Evolutionary conservation across 352 stramenopile genomes (phyloP).

Genomic region (Pythium scleroteichum): DNA sequence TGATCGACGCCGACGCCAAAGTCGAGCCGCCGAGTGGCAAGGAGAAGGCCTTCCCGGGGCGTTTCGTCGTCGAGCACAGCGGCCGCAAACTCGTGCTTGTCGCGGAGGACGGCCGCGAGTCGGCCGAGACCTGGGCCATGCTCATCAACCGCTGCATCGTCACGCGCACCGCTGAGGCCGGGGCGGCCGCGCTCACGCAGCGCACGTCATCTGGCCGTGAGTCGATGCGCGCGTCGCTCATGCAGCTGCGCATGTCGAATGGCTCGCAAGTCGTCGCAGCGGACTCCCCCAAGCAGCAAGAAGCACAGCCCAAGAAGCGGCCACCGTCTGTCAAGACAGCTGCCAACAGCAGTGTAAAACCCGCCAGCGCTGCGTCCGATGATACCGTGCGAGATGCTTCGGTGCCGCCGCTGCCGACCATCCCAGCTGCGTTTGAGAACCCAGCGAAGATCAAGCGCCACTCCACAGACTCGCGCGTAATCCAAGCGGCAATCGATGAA

Average conservation of each 20-base stretch:
- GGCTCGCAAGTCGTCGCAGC: constrained; percentile 12
- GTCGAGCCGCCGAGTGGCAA: constrained; percentile 52
- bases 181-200: constrained; percentile 12
- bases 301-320: constrained; percentile 1
- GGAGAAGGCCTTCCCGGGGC: constrained; percentile 42
- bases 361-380: background rate
- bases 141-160: constrained; percentile 57
- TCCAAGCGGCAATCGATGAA: constrained; percentile 61
- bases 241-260: constrained; percentile 28
- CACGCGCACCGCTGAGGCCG: constrained; percentile 28
- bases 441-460: constrained; percentile 55
- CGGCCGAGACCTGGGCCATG: constrained; percentile 66
- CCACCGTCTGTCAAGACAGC: background rate
- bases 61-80: constrained; percentile 72
- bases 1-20: constrained; percentile 62
- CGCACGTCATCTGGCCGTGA: constrained; percentile 13
- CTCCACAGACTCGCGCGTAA: constrained; percentile 62
- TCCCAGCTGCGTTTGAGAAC: background rate
- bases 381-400: background rate
- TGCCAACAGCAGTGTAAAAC: background rate
- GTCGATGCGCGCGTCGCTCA: constrained; percentile 22
- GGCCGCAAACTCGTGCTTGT: constrained; percentile 72
- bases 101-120: constrained; percentile 50
- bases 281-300: background rate
- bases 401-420: background rate